phyloP scores from a whole-genome alignment of 352 stramenopile genomes.

The Globisporangium barbulae region DNA sequence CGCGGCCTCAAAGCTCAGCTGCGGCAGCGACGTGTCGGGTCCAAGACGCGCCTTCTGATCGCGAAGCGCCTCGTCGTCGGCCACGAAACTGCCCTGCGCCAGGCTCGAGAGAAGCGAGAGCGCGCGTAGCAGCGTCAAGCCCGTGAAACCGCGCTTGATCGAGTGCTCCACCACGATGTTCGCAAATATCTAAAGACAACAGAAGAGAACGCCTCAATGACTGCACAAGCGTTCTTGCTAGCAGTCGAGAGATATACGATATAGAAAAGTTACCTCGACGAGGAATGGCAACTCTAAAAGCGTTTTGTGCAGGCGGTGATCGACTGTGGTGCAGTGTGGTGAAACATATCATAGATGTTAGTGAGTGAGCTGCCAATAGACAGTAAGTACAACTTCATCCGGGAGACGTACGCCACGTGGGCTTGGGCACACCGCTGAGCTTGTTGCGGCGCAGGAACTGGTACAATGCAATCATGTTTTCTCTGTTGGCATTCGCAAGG shows the following conservation, averaged over 20 bases:
- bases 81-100: slow-evolving; percentile 62
- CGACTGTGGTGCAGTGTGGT: slow-evolving; percentile 30
- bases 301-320: slow-evolving; percentile 60
- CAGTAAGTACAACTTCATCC: background rate
- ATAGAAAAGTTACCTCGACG: slow-evolving; percentile 39
- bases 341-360: background rate
- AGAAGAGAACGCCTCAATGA: too few relatives aligned
- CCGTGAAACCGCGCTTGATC: slow-evolving; percentile 62
- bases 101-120: slow-evolving; percentile 70
- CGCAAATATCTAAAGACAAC: slow-evolving; percentile 43
- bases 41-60: slow-evolving; percentile 50
- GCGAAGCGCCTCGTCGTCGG: slow-evolving; percentile 53
- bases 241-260: background rate
- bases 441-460: slow-evolving; percentile 74
- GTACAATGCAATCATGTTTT: slow-evolving; percentile 85
- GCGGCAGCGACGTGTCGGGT: slow-evolving; percentile 29
- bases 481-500: slow-evolving; percentile 20
- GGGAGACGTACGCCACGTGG: slow-evolving; percentile 47
- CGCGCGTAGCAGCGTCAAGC: slow-evolving; percentile 46
- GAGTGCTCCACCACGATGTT: slow-evolving; percentile 57
- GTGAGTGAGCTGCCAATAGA: background rate
- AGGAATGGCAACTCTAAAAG: slow-evolving; percentile 76
- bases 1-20: slow-evolving; percentile 27
- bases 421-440: slow-evolving; percentile 59
- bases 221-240: too few relatives aligned